These are phyloP conservation scores for Solanum dulcamara DNA, from an alignment of 257 asterid species.

Conservation along the genomic window DNA sequence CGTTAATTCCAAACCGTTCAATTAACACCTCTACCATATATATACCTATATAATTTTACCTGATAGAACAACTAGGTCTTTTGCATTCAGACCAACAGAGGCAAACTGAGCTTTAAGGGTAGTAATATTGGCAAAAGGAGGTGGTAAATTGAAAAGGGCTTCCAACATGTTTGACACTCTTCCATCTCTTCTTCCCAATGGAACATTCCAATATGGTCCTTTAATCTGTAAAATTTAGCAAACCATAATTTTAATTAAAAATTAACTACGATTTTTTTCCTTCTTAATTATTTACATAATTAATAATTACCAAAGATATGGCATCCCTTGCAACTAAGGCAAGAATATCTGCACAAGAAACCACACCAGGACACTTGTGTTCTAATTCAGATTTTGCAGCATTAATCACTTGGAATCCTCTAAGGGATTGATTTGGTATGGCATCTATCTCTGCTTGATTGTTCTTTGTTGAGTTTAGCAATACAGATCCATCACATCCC, in stretches of 20 bases:
- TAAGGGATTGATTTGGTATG: conserved; percentile 22
- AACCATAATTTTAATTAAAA: not conserved
- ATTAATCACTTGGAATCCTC: conserved; percentile 44
- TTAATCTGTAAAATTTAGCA: not conserved
- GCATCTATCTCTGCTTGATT: conserved; percentile 31
- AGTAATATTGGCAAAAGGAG: not conserved
- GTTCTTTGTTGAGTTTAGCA: conserved; percentile 29
- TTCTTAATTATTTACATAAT: not conserved
- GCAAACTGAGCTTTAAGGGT: not conserved
- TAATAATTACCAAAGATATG: conserved; percentile 19
- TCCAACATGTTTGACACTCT: not conserved
- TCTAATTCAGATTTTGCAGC: conserved; percentile 26
- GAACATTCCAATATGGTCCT: conserved; percentile 6
- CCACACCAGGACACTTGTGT: conserved; percentile 32
- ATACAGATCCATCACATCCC: conserved; percentile 42
- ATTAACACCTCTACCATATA: not conserved
- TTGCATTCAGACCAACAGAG: not conserved
- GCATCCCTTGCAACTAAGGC: conserved; percentile 46
- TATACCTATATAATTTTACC: too few species aligned
- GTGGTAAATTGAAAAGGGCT: not conserved
- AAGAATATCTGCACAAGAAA: conserved; percentile 45
- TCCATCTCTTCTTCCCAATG: conserved; percentile 6
- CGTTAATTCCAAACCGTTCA: too few species aligned
- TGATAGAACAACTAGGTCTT: conserved; percentile 12
- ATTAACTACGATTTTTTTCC: not conserved